These are phyloP conservation scores for Debaryomyces sp. DNA, from an alignment of 1,139 yeast genomes.

Conservation along the genomic window DNA sequence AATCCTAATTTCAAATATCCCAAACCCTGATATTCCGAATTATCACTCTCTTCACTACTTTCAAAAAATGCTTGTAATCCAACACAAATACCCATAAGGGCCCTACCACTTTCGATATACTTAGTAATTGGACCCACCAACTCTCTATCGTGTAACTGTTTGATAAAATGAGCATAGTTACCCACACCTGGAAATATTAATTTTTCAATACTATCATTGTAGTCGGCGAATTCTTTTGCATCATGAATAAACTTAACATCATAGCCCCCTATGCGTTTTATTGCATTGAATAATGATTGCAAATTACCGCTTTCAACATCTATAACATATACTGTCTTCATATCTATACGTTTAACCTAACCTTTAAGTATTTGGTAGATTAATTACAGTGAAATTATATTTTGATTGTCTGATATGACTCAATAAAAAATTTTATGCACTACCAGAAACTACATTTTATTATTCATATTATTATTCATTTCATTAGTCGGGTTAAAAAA, in stretches of 20 bases:
- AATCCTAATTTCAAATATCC: conserved; percentile 54
- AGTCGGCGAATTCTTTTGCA: conserved; percentile 36
- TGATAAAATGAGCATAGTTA: conserved; percentile 90
- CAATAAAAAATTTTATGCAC: conserved; percentile 3
- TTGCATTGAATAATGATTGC: conserved; percentile 85
- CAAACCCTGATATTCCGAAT: conserved; percentile 52
- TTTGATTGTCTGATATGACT: conserved; percentile 1
- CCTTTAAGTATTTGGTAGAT: not conserved
- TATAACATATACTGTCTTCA: conserved; percentile 63
- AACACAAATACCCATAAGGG: conserved; percentile 95
- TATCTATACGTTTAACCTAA: not conserved
- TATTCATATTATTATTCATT: not conserved
- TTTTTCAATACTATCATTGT: conserved; percentile 50
- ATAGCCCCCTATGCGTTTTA: conserved; percentile 70
- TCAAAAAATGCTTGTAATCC: conserved; percentile 84
- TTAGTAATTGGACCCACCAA: conserved; percentile 65
- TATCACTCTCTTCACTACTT: conserved; percentile 75
- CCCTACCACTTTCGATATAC: conserved; percentile 73
- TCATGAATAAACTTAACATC: conserved; percentile 53
- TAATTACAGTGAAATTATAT: not conserved
- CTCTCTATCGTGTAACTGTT: conserved; percentile 60
- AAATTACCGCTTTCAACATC: conserved; percentile 96
- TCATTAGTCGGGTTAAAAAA: not conserved
- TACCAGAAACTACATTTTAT: not conserved
- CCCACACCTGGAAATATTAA: conserved; percentile 94